Percentiles rank a stretch among this genome's conserved stretches.
Evolutionary conservation across 2,329 filamentous ascomycete genomes (phyloP).

Genomic region (Beauveria scarabaeidicola): DNA sequence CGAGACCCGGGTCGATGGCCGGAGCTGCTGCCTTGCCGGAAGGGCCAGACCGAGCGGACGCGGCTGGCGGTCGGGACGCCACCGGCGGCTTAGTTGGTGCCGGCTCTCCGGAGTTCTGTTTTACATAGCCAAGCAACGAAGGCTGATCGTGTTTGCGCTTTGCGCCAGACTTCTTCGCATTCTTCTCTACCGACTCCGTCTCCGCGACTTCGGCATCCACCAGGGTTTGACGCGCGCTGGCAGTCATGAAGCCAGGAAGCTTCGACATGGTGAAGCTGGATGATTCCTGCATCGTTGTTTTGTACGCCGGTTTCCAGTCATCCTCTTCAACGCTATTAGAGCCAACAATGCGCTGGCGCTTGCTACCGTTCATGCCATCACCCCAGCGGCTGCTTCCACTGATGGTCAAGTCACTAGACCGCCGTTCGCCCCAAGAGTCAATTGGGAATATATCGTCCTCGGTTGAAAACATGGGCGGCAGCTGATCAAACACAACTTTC

Average conservation of each 20-base stretch:
- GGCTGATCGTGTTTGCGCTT: constrained; percentile 31
- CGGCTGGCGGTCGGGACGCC: constrained; percentile 10
- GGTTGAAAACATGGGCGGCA: constrained; percentile 44
- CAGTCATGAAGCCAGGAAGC: constrained; percentile 53
- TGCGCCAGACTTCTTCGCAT: constrained; percentile 19
- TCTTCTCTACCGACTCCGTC: constrained; percentile 15
- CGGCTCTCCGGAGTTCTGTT: constrained; percentile 14
- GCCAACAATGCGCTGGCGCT: constrained; percentile 21
- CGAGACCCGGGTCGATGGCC: constrained; percentile 23
- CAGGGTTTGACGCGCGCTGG: constrained; percentile 43
- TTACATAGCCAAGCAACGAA: constrained; percentile 35
- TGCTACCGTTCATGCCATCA: constrained; percentile 17
- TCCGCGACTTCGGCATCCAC: constrained; percentile 20
- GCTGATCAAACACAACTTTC: constrained; percentile 42
- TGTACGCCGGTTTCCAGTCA: constrained; percentile 35
- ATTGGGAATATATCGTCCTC: constrained; percentile 63
- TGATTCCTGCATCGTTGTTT: constrained; percentile 54
- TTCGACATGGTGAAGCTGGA: constrained; percentile 51
- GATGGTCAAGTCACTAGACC: constrained; percentile 17
- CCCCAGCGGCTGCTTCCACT: constrained; percentile 18
- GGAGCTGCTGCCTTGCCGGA: constrained; percentile 15
- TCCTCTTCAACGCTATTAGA: constrained; percentile 19
- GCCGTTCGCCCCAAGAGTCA: constrained; percentile 43
- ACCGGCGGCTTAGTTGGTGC: constrained; percentile 12
- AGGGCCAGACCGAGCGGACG: constrained; percentile 21